Percentiles rank a stretch among this genome's conserved stretches.
These are phyloP conservation scores for Kwoniella sp. DNA, from an alignment of 768 basidiomycete species.

Conservation along the genomic window DNA sequence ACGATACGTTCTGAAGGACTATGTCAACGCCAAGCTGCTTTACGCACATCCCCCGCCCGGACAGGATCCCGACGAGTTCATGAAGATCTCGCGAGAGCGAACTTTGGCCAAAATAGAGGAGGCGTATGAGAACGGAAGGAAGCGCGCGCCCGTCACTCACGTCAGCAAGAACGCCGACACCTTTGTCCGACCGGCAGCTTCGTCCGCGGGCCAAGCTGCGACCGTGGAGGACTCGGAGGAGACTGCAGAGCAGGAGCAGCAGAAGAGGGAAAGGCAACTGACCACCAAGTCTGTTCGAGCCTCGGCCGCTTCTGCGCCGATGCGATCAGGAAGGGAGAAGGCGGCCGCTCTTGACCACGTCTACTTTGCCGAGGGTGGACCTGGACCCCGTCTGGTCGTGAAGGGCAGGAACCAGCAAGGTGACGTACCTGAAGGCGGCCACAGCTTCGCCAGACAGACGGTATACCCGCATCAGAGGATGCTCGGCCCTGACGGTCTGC, in stretches of 20 bases:
- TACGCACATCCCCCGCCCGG: constrained; percentile 81
- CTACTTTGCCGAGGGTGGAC: constrained; percentile 66
- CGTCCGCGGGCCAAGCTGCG: constrained; percentile 17
- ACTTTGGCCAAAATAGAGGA: constrained; percentile 57
- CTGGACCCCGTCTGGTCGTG: constrained; percentile 63
- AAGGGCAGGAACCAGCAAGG: constrained; percentile 53
- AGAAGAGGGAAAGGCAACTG: constrained; percentile 53
- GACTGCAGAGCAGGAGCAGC: constrained; percentile 11
- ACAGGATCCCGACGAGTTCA: constrained; percentile 65
- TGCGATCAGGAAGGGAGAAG: constrained; percentile 40
- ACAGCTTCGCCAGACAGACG: constrained; percentile 60
- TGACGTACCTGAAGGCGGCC: constrained; percentile 56
- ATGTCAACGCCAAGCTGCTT: constrained; percentile 86
- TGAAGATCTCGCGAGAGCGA: constrained; percentile 61
- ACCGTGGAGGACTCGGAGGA: constrained; percentile 29
- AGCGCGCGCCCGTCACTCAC: constrained; percentile 79
- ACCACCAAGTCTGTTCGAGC: constrained; percentile 38
- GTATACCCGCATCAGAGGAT: constrained; percentile 79
- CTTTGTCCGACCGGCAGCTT: constrained; percentile 56
- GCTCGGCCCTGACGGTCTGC: constrained; percentile 73
- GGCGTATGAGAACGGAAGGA: constrained; percentile 60
- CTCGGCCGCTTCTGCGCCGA: constrained; percentile 45
- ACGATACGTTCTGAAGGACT: constrained; percentile 90
- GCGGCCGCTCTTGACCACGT: constrained; percentile 69
- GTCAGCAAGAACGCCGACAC: constrained; percentile 82